Percentiles rank a stretch among this genome's conserved stretches.
phyloP scores from a whole-genome alignment of 1,284 basidiomycete genomes.

The Kalmanozyma brasiliensis region DNA sequence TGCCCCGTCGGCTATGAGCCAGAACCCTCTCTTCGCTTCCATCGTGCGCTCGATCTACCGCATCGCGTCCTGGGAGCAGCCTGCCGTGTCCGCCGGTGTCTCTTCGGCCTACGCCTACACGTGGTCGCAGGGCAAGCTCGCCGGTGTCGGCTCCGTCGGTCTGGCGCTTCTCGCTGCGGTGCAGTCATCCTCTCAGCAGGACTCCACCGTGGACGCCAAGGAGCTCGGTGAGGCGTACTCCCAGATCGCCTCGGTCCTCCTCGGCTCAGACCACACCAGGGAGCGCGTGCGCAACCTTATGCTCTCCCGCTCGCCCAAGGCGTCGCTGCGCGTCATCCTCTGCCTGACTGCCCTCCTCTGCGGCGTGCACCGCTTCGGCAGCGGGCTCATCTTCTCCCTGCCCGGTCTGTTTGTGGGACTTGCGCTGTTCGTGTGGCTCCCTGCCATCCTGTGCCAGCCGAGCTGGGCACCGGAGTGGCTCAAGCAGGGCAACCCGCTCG shows the following conservation, averaged over 20 bases:
- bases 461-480: constrained; percentile 33
- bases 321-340: constrained; percentile 29
- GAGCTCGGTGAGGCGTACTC: constrained; percentile 28
- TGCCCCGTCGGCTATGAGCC: constrained; percentile 12
- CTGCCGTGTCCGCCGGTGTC: constrained; percentile 19
- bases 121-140: constrained; percentile 40
- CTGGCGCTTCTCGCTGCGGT: constrained; percentile 19
- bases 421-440: constrained; percentile 44
- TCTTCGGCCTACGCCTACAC: constrained; percentile 27
- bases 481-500: constrained; percentile 26
- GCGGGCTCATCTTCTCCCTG: constrained; percentile 12
- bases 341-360: constrained; percentile 16
- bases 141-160: constrained; percentile 15
- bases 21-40: constrained; percentile 33
- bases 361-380: constrained; percentile 9
- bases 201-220: constrained; percentile 4
- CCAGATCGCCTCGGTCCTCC: constrained; percentile 15
- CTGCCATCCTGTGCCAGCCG: constrained; percentile 42
- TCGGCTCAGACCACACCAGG: constrained; percentile 33
- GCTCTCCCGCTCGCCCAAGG: constrained; percentile 33
- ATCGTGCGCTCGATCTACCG: constrained; percentile 15
- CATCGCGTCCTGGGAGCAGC: constrained; percentile 40
- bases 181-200: constrained; percentile 7
- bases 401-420: constrained; percentile 41
- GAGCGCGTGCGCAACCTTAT: constrained; percentile 47